A percentile compares a stretch with the other conserved stretches of the same genome.
These are phyloP conservation scores for Phytophthora pini DNA, from an alignment of 352 stramenopile genomes.

Conservation along the genomic window DNA sequence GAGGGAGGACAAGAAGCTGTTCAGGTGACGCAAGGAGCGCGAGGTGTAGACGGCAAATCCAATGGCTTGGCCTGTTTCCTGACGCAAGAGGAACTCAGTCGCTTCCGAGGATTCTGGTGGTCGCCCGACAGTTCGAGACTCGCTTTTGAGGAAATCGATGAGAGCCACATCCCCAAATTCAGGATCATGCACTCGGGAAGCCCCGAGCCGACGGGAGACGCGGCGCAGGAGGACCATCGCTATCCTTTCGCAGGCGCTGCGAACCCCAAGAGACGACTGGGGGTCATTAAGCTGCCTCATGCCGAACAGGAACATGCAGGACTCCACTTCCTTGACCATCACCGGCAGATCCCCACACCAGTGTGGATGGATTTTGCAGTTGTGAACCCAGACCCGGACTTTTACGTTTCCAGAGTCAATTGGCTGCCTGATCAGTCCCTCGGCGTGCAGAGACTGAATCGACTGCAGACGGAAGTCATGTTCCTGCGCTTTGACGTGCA, in stretches of 20 bases:
- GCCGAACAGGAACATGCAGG: slow-evolving; percentile 12
- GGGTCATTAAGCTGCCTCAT: slow-evolving; percentile 54
- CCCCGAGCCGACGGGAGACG: slow-evolving; percentile 53
- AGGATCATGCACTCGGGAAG: slow-evolving; percentile 95
- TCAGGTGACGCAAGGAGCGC: slow-evolving; percentile 81
- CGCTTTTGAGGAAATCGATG: slow-evolving; percentile 94
- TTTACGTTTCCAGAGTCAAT: slow-evolving; percentile 94
- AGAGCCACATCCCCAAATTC: slow-evolving; percentile 94
- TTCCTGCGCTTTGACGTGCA: slow-evolving; percentile 85
- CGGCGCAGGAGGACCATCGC: slow-evolving; percentile 81
- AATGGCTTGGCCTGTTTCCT: slow-evolving; percentile 98
- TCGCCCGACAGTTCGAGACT: slow-evolving; percentile 86
- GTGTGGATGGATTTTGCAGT: slow-evolving; percentile 81
- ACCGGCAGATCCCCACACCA: slow-evolving; percentile 41
- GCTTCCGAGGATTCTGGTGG: slow-evolving; percentile 98
- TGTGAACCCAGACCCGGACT: slow-evolving; percentile 58
- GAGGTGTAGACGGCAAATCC: slow-evolving; percentile 71
- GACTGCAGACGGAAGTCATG: slow-evolving; percentile 73
- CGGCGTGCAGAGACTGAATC: slow-evolving; percentile 90
- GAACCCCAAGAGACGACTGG: slow-evolving; percentile 92
- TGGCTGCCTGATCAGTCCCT: slow-evolving; percentile 95
- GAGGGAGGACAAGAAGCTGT: slow-evolving; percentile 47
- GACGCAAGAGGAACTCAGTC: slow-evolving; percentile 97
- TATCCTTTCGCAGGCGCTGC: slow-evolving; percentile 94
- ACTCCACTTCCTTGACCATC: slow-evolving; percentile 11